Percentiles rank a stretch among this genome's conserved stretches.
These are phyloP conservation scores for Penicillium egyptiacum DNA, from an alignment of 495 filamentous ascomycete species.

Conservation along the genomic window DNA sequence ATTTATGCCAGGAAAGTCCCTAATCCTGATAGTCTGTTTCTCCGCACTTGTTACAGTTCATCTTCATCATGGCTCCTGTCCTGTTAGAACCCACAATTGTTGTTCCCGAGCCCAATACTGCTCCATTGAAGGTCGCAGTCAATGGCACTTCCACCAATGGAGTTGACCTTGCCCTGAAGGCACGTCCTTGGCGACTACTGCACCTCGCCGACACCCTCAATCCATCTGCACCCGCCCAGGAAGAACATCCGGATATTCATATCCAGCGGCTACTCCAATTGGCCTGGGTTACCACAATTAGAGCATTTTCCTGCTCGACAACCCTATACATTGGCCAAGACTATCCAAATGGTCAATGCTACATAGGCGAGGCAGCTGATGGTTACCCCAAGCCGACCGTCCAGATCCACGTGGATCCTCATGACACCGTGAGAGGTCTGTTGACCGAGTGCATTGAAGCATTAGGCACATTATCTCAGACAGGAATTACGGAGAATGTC, in stretches of 20 bases:
- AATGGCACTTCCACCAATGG: background rate
- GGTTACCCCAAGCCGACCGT: background rate
- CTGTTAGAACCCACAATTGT: slow-evolving; percentile 7
- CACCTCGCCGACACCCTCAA: slow-evolving; percentile 14
- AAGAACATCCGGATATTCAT: slow-evolving; percentile 19
- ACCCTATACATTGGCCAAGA: slow-evolving; percentile 20
- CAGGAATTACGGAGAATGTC: background rate
- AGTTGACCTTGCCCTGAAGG: slow-evolving; percentile 5
- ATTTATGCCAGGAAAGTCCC: slow-evolving; percentile 1
- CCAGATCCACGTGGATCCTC: slow-evolving; percentile 20
- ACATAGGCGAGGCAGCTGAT: slow-evolving; percentile 10
- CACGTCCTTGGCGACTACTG: slow-evolving; percentile 11
- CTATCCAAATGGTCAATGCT: slow-evolving; percentile 15
- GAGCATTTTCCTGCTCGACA: slow-evolving; percentile 16
- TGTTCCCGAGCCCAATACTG: background rate
- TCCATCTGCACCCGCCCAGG: background rate
- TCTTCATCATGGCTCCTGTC: slow-evolving; percentile 15
- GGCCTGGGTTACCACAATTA: slow-evolving; percentile 16
- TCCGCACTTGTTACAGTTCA: background rate
- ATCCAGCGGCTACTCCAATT: slow-evolving; percentile 21
- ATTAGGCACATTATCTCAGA: background rate
- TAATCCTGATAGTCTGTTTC: background rate
- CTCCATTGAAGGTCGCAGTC: background rate
- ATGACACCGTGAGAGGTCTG: slow-evolving; percentile 11
- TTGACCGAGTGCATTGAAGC: slow-evolving; percentile 5